Evolutionary conservation across 768 basidiomycete genomes (phyloP), one percentile per base, ranked within the genome.

Genomic region (Megacollybia marginata): DNA sequence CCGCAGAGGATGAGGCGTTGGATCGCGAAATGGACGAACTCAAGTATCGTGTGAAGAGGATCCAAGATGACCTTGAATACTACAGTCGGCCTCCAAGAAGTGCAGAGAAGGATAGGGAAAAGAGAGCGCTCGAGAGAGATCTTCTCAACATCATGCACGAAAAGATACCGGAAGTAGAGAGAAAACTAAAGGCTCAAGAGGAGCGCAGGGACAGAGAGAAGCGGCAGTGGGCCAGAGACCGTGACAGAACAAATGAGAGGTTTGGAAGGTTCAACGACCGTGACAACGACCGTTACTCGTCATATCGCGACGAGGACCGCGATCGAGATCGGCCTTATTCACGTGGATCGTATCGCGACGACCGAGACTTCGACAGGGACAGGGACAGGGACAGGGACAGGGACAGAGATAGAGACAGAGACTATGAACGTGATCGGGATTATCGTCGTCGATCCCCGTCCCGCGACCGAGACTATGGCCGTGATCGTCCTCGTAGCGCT

Each of bases 21-120:
- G 90, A 94, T 48, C 77, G 85, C 42, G 96, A 98, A 66, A 76
- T 96, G 69, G 79, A 85, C 7, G 90, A 94, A 55, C 69, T 99
- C 44, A 81, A 80, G 42, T 91, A 90, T 59, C 79, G 86, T 28
- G 91, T 96, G 43, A 81, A 82, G 60, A 73, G 93, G 18, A 77
- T 99, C 4, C 85, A 90, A 60, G 92, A 96, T 46, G 95, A 98
- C 63, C 70, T 99, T 31, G 92, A 96, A 38, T 89, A 93, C 55
- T 82, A 84, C 48, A 79, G 82, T 2, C 80, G 85, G 7, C 88
- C 91, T 0, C 81, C 91, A 1, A 76, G 83, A 51, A 79, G 82
- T 3, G 62, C 70, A 9, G 75, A 78, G 15, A 88, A 87, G 66
- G 92, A 96, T 49, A 87, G 92, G 55, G 93, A 98, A 61, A 73